Conservation (phyloP, 2,329 filamentous ascomycete genomes). For the Trichoderma aggressivum region DNA sequence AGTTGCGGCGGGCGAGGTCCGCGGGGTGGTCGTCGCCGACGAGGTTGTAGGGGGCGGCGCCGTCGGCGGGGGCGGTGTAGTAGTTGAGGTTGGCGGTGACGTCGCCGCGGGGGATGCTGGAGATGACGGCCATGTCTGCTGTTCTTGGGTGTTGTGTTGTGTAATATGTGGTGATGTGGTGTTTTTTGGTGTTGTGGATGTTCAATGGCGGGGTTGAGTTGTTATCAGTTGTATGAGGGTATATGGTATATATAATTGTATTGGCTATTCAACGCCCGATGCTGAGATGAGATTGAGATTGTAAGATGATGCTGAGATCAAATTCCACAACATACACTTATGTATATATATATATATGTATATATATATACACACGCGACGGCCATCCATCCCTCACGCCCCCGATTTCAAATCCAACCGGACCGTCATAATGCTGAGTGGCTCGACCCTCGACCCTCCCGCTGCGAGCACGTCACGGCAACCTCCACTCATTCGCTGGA, state of each 20-base stretch:
- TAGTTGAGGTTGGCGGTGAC: constrained; percentile 63
- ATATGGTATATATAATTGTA: not conserved
- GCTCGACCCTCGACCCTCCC: not conserved
- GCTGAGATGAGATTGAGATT: not conserved
- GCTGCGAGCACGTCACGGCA: constrained; percentile 14
- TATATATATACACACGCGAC: not conserved
- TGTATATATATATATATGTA: too few species aligned
- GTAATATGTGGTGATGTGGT: not conserved
- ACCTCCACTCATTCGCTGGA: constrained; percentile 7
- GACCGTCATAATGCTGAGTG: not conserved
- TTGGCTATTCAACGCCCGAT: not conserved
- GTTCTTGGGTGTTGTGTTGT: not conserved
- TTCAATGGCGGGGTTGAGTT: not conserved
- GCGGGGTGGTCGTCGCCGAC: constrained; percentile 58
- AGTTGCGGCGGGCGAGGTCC: constrained; percentile 65
- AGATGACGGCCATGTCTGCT: constrained; percentile 38
- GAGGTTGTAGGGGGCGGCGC: constrained; percentile 60
- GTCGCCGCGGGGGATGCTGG: constrained; percentile 53
- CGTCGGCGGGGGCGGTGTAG: constrained; percentile 59
- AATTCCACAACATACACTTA: too few species aligned
- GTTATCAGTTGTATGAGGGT: not conserved
- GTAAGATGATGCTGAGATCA: not conserved
- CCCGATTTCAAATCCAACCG: not conserved
- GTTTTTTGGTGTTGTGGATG: not conserved
- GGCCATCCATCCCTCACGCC: not conserved